phyloP scores from a whole-genome alignment of 108 stramenopile species.

The Parietichytrium sp. region DNA sequence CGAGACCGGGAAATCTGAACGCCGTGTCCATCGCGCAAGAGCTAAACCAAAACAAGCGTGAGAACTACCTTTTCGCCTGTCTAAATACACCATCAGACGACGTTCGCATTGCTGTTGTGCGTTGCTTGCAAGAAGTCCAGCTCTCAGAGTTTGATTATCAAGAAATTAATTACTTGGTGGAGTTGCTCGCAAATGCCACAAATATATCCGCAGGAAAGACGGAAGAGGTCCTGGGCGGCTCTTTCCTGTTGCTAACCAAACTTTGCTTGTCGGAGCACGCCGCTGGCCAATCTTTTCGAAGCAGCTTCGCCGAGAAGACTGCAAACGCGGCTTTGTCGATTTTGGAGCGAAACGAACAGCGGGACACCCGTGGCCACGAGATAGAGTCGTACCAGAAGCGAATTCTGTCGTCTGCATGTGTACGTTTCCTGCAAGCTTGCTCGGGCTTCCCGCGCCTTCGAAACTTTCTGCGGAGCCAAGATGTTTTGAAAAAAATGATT shows the following conservation, averaged over 20 bases:
- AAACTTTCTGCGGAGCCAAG: not conserved
- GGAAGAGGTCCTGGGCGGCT: not conserved
- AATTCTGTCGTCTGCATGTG: not conserved
- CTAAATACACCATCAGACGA: constrained; percentile 15
- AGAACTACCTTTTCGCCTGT: constrained; percentile 8
- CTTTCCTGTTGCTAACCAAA: constrained; percentile 8
- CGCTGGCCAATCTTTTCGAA: not conserved
- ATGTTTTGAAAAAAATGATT: constrained; percentile 17
- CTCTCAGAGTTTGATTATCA: not conserved
- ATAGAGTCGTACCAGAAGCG: not conserved
- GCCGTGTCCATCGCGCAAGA: not conserved
- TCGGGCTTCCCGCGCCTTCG: not conserved
- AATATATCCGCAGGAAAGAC: constrained; percentile 12
- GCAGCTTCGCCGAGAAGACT: not conserved
- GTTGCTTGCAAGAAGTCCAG: not conserved
- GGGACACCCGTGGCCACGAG: not conserved
- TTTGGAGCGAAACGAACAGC: not conserved
- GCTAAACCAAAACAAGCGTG: not conserved
- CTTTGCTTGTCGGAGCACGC: not conserved
- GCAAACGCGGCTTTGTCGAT: constrained; percentile 1
- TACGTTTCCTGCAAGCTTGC: not conserved
- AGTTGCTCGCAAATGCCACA: not conserved
- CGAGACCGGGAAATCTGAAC: not conserved
- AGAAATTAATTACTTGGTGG: not conserved
- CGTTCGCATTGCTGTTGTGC: constrained; percentile 10